Evolutionary conservation across 1,284 basidiomycete species (phyloP).

Genomic region (Ganoderma multipileum): DNA sequence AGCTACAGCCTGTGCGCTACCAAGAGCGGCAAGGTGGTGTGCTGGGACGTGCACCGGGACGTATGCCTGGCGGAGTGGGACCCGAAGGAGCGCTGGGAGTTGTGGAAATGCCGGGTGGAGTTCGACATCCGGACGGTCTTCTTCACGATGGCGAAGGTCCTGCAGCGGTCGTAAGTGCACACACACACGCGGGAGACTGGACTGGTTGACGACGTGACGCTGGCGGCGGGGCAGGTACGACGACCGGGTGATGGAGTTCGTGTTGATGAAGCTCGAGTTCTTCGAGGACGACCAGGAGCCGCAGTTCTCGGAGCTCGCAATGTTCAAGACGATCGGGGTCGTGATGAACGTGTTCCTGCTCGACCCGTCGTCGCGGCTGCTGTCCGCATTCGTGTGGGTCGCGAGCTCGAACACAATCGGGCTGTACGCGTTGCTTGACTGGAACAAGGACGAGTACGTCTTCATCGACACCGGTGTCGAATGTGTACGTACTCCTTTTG

Average conservation of each 20-base stretch:
- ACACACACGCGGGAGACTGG: not conserved
- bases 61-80: conserved; percentile 69
- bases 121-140: conserved; percentile 74
- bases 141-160: conserved; percentile 74
- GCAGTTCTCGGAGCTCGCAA: conserved; percentile 59
- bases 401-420: conserved; percentile 55
- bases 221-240: conserved; percentile 33
- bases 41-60: conserved; percentile 73
- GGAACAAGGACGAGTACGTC: conserved; percentile 67
- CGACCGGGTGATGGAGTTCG: conserved; percentile 43
- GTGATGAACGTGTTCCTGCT: conserved; percentile 82
- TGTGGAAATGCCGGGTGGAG: conserved; percentile 80
- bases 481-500: conserved; percentile 59
- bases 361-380: conserved; percentile 63
- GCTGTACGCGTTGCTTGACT: conserved; percentile 70
- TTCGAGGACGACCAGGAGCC: conserved; percentile 33
- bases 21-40: conserved; percentile 76
- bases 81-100: conserved; percentile 68
- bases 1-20: conserved; percentile 77
- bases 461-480: conserved; percentile 76
- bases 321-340: conserved; percentile 68
- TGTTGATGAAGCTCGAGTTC: conserved; percentile 45
- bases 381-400: conserved; percentile 74
- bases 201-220: conserved; percentile 6
- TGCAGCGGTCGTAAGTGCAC: conserved; percentile 56